Base-by-base conservation (phyloP, 2,329 filamentous ascomycete genomes). In the Paracamarosporium sp. region DNA sequence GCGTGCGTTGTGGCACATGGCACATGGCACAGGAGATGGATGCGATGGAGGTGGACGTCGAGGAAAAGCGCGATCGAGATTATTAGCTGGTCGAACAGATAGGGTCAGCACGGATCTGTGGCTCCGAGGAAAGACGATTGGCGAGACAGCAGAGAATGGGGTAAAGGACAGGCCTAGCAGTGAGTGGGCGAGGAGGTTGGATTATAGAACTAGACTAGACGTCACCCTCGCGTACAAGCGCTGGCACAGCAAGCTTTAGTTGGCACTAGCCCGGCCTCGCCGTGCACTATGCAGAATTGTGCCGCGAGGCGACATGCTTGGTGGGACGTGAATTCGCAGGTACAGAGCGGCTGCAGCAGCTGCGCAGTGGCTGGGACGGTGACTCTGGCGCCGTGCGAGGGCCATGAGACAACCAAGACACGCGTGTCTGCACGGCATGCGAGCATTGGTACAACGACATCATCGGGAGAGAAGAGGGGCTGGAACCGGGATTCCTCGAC, bases 1-100 rank as follows among this genome's bases (percentile, higher is more conserved):
- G 64, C 1, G 13, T 27, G 31, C 30, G 50, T 22, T 9, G 52
- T 30, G 53, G 22, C 38, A 20, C 33, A 48, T 35, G 53, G 5
- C 38, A 27, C 17, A n/a, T 15, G 12, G 35, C n/a, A 11, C 5
- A n/a, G 15, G 27, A 24, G 8, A 27, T 45, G 30, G 9, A 48
- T 41, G 56, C 31, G 30, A 43, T 35, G 17, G 36, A 38, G 33
- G 38, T 43, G 48, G 48, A 12, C 31, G 35, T 35, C 33, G 31
- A 40, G 8, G 13, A 8, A 40, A 8, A 6, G 15, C 8, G 15
- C 25, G 5, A 27, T 50, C 31, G 46, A 27, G 11, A n/a, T n/a
- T n/a, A n/a, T n/a, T n/a, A n/a, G n/a, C n/a, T n/a, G n/a, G n/a
- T n/a, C n/a, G n/a, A n/a, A n/a, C n/a, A n/a, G n/a, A n/a, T n/a